Evolutionary conservation across 2,329 filamentous ascomycete genomes (phyloP), one percentile per base, ranked within the genome.

Genomic region (Knoxdaviesia capensis): DNA sequence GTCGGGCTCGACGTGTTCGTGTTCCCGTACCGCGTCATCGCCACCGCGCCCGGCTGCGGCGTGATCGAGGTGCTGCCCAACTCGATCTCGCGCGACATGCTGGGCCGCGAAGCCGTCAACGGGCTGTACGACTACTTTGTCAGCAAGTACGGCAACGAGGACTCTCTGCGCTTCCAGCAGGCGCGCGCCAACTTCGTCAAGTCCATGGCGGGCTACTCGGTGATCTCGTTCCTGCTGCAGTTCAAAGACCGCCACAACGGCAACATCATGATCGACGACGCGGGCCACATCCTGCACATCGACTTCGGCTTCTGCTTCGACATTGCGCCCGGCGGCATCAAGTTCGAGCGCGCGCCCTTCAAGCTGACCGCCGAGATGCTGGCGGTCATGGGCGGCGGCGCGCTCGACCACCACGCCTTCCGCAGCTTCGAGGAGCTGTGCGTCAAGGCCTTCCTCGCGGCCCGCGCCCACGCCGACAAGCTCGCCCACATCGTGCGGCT

Each of bases 271-370:
- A 78, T 98, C 48, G 88, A 98, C 57, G 88, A 94, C 53, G 83
- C 81, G 1, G 90, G 92, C 4, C 90, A 98, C 60, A 94, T 98
- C 53, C 73, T 98, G 42, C 90, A 98, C 64, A 96, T 98, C 51
- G 90, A 98, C 58, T 98, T 98, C 54, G 90, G 90, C 7, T 99
- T 98, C 71, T 96, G 88, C 63, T 98, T 99, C 61, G 92, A 98
- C 55, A 96, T 98, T 51, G 90, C 87, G 1, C 90, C 90, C 0
- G 90, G 90, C 39, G 90, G 92, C 46, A 86, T 98, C 54, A 88
- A 87, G 51, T 99, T 99, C 55, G 90, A 99, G 65, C 80, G 90
- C 29, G 90, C 90, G 0, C 90, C 90, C 0, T 99, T 99, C 70
- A 99, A 99, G 63, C 74, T 99, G 43, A 98, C 90, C 1, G 73